Conservation (phyloP, 225 moss, liverwort and hornwort species). For the Asterella californica region DNA sequence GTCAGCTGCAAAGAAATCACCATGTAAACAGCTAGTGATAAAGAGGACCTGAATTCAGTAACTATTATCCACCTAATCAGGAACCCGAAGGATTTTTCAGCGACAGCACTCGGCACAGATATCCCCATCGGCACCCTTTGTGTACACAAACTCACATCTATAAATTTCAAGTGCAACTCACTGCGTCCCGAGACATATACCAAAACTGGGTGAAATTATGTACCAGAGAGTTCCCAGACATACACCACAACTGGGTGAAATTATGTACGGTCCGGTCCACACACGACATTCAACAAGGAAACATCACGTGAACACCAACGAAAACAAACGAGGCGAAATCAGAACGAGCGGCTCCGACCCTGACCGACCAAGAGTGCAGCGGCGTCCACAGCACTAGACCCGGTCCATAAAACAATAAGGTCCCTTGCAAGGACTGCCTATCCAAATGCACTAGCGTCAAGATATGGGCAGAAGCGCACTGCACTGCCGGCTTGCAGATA, state of each 20-base stretch:
- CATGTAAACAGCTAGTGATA: constrained; percentile 16
- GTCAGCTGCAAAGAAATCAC: constrained; percentile 18
- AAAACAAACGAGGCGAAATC: not conserved
- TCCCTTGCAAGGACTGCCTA: not conserved
- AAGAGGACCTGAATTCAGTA: constrained; percentile 4
- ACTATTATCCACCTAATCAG: not conserved
- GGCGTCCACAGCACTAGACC: not conserved
- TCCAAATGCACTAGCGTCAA: not conserved
- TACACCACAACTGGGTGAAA: not conserved
- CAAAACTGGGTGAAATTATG: too few relatives aligned
- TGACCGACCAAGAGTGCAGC: not conserved
- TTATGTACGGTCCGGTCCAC: too few relatives aligned
- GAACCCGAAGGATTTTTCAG: not conserved
- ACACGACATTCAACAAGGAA: too few relatives aligned
- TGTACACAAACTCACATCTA: not conserved
- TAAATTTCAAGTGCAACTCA: not conserved
- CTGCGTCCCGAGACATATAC: not conserved
- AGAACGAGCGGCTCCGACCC: not conserved
- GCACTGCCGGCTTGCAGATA: not conserved
- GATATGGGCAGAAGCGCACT: not conserved
- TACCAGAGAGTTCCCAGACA: not conserved
- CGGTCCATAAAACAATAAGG: not conserved
- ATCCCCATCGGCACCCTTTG: not conserved
- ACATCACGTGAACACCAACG: not conserved
- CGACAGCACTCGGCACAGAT: not conserved